Evolutionary conservation across 2,329 filamentous ascomycete genomes (phyloP).

Genomic region (Emericellopsis cladophorae): DNA sequence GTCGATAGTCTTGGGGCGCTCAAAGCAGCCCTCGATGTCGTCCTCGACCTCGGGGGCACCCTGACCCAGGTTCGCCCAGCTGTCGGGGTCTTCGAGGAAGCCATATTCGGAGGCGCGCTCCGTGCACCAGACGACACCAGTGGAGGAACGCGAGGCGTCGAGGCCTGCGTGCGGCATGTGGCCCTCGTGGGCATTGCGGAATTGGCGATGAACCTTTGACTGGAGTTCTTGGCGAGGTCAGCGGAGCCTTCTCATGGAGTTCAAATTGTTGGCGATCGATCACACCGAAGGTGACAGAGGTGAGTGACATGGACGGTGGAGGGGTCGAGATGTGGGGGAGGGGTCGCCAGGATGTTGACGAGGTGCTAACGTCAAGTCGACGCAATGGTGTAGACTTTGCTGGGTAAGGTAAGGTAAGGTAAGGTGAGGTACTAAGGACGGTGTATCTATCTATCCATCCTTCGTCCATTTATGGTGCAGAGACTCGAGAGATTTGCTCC

Average conservation of each 20-base stretch:
- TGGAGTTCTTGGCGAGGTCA: constrained; percentile 48
- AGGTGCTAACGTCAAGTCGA: too few relatives aligned
- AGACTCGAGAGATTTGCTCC: neutral
- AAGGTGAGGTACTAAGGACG: too few relatives aligned
- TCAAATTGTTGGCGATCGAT: neutral
- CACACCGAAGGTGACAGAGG: neutral
- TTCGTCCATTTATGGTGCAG: neutral
- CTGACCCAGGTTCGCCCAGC: constrained; percentile 90
- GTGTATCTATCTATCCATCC: neutral
- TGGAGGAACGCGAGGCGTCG: constrained; percentile 76
- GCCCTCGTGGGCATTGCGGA: constrained; percentile 80
- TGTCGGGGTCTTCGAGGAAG: constrained; percentile 66
- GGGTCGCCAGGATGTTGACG: neutral
- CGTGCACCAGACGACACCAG: constrained; percentile 88
- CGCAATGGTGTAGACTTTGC: too few relatives aligned
- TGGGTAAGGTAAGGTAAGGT: too few relatives aligned
- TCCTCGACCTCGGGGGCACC: constrained; percentile 90
- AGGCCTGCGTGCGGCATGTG: constrained; percentile 85
- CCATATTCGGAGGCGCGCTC: constrained; percentile 83
- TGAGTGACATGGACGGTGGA: neutral
- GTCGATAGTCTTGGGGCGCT: constrained; percentile 66
- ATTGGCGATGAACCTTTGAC: constrained; percentile 79
- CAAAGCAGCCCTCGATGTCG: constrained; percentile 81
- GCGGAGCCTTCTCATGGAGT: neutral
- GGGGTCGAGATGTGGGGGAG: neutral